Evolutionary conservation across 345 rosid genomes (phyloP).

Genomic region (Aethionema arabicum): DNA sequence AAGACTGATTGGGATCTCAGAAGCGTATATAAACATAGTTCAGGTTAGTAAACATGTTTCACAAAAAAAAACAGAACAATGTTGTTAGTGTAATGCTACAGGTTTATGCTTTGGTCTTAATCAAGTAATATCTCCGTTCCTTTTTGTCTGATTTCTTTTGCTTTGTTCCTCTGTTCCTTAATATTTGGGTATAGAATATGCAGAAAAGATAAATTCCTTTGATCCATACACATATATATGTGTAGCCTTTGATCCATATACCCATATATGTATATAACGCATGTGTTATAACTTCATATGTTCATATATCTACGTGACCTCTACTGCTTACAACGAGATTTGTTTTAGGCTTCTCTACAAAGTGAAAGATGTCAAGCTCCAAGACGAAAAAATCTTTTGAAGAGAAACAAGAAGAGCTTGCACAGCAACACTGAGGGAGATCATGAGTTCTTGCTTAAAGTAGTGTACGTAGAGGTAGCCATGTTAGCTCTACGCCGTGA

Average conservation of each 20-base stretch:
- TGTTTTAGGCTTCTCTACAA: background rate
- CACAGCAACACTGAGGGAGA: no score
- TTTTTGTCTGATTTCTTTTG: background rate
- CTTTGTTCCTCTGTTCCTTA: constrained; percentile 33
- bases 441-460: no score
- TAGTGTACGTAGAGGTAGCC: no score
- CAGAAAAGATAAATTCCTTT: constrained; percentile 15
- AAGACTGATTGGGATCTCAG: background rate
- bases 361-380: constrained; percentile 12
- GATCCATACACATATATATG: no score
- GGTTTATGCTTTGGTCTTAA: constrained; percentile 31
- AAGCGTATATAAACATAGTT: background rate
- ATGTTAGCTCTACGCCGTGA: no score
- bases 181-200: constrained; percentile 5
- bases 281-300: constrained; percentile 7
- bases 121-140: background rate
- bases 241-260: no score
- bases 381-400: no score
- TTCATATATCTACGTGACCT: constrained; percentile 6
- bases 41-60: constrained; percentile 19
- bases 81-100: constrained; percentile 20
- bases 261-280: background rate
- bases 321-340: no score
- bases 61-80: constrained; percentile 9
- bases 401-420: no score